Conservation (phyloP, 169 alveolate genomes). For the Plasmodium sp. region DNA sequence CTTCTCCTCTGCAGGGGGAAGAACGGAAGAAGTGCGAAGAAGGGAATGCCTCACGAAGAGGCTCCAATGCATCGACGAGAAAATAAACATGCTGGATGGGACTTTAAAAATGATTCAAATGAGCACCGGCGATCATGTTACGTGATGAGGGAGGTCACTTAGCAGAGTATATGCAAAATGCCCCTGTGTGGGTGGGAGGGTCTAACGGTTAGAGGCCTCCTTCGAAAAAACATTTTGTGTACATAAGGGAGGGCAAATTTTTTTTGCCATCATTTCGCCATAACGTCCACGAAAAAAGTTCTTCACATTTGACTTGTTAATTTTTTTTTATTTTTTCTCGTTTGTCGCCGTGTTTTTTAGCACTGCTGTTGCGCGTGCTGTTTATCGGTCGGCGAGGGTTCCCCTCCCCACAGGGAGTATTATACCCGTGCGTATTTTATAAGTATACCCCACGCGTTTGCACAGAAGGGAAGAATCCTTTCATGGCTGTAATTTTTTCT, state of each 20-base stretch:
- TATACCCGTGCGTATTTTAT: background rate
- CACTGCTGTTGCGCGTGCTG: background rate
- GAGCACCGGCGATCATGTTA: background rate
- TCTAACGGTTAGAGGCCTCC: background rate
- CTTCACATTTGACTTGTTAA: background rate
- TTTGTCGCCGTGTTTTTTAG: background rate
- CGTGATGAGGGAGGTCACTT: background rate
- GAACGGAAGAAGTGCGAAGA: constrained; percentile 48
- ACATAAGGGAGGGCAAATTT: background rate
- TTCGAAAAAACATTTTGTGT: background rate
- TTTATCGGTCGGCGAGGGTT: background rate
- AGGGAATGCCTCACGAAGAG: constrained; percentile 22
- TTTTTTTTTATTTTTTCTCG: background rate
- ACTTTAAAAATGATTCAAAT: constrained; percentile 31
- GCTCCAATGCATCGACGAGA: constrained; percentile 42
- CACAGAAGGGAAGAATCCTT: background rate
- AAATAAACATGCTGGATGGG: constrained; percentile 30
- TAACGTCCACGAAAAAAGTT: background rate
- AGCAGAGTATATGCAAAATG: background rate
- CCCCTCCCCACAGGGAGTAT: background rate
- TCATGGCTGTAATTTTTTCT: background rate
- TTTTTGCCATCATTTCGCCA: background rate
- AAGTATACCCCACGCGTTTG: background rate
- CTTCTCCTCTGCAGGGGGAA: constrained; percentile 19
- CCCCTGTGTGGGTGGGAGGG: background rate